A percentile compares a stretch with the other conserved stretches of the same genome.
These are phyloP conservation scores for cucumber (Cucumis sativus) DNA, from an alignment of 306 rosid species.

Conservation along the genomic window DNA sequence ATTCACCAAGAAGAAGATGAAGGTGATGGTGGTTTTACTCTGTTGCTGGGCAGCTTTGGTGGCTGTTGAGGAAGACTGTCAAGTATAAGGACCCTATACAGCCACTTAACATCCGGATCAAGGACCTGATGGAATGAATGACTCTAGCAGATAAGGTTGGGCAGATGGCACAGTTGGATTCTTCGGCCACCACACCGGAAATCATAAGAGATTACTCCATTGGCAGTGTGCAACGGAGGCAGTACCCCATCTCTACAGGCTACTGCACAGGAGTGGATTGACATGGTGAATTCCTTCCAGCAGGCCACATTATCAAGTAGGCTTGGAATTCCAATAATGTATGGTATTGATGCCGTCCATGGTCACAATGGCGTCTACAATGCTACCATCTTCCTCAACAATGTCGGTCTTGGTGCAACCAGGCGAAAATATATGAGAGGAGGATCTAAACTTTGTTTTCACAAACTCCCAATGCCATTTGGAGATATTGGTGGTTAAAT, in stretches of 20 bases:
- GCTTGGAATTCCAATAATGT: conserved; percentile 7
- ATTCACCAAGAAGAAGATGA: background rate
- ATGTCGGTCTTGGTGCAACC: background rate
- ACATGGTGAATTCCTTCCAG: conserved; percentile 2
- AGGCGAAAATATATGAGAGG: background rate
- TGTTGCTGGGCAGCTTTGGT: background rate
- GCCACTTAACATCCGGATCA: background rate
- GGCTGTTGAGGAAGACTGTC: background rate
- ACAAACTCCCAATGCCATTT: background rate
- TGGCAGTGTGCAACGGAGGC: conserved; percentile 2
- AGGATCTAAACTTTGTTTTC: background rate
- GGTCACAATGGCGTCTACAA: conserved; percentile 1
- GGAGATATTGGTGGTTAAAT: background rate
- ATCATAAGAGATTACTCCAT: conserved; percentile 8
- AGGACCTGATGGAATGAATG: background rate
- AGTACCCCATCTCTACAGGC: background rate
- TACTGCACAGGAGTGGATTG: background rate
- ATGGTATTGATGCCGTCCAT: conserved; percentile 9
- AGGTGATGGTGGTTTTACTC: background rate
- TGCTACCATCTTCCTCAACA: background rate
- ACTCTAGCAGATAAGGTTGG: conserved; percentile 1
- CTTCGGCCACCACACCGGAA: background rate
- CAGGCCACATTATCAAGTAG: conserved; percentile 1
- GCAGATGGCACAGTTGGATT: conserved; percentile 8
- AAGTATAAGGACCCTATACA: background rate